phyloP scores from a whole-genome alignment of 73 alveolate species.

The Durusdinium trenchii region DNA sequence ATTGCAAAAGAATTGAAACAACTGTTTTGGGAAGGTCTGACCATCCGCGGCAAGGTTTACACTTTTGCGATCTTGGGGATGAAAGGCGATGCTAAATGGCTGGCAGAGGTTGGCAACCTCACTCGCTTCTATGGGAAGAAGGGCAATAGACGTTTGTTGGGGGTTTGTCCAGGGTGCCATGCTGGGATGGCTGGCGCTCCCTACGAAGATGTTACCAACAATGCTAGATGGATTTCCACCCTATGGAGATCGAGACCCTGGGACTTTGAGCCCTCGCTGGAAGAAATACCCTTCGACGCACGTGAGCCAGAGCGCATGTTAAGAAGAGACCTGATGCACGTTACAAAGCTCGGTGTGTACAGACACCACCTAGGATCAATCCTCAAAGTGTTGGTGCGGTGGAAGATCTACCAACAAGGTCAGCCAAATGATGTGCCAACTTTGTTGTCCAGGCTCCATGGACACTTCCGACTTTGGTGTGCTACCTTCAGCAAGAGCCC shows the following conservation, averaged over 20 bases:
- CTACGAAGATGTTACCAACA: neutral
- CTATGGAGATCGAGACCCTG: neutral
- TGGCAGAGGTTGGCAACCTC: neutral
- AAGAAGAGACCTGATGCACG: neutral
- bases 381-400: neutral
- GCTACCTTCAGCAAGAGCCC: neutral
- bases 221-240: neutral
- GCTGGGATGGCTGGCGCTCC: neutral
- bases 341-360: neutral
- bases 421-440: neutral
- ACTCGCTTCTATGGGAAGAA: neutral
- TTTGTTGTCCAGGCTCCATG: neutral
- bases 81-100: slow-evolving; percentile 41
- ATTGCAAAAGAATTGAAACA: neutral
- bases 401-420: neutral
- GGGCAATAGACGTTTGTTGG: neutral
- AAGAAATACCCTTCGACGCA: neutral
- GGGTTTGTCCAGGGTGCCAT: neutral
- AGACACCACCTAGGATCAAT: neutral
- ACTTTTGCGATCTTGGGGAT: neutral
- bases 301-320: neutral
- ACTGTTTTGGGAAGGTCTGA: neutral
- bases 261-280: neutral
- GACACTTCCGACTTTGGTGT: slow-evolving; percentile 19
- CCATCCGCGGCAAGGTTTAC: neutral